These are phyloP conservation scores for Piloderma croceum DNA, from an alignment of 768 basidiomycete genomes.

Conservation along the genomic window DNA sequence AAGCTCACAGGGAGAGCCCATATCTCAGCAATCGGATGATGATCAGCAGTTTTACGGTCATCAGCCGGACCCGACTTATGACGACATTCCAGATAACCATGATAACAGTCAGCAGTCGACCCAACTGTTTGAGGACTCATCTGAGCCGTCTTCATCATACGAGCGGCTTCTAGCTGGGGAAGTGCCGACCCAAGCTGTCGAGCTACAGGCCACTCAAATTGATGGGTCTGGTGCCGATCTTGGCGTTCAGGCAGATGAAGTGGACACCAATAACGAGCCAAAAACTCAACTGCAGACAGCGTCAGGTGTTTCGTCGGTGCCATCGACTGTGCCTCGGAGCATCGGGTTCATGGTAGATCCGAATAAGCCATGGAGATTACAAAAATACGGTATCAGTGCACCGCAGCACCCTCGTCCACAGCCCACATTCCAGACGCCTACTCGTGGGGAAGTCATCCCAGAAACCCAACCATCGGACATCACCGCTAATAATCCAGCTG, in stretches of 20 bases:
- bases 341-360: neutral
- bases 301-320: too few species aligned
- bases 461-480: conserved; percentile 1
- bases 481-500: neutral
- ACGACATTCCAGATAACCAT: neutral
- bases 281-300: too few species aligned
- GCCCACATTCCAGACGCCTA: conserved; percentile 4
- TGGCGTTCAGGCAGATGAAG: too few species aligned
- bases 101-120: conserved; percentile 20
- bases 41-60: too few species aligned
- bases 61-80: conserved; percentile 12
- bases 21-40: conserved; percentile 12
- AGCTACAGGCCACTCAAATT: too few species aligned
- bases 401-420: conserved; percentile 8
- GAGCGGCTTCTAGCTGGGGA: conserved; percentile 33
- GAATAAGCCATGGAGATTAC: neutral
- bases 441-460: conserved; percentile 1
- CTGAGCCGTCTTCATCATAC: conserved; percentile 36
- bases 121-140: conserved; percentile 31
- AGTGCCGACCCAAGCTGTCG: too few species aligned
- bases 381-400: neutral
- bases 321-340: neutral
- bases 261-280: too few species aligned
- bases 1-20: conserved; percentile 35
- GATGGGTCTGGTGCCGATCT: too few species aligned